Evolutionary conservation across 2,329 filamentous ascomycete genomes (phyloP), one percentile per base, ranked within the genome.

Genomic region (Neocatenulostroma microsporum): DNA sequence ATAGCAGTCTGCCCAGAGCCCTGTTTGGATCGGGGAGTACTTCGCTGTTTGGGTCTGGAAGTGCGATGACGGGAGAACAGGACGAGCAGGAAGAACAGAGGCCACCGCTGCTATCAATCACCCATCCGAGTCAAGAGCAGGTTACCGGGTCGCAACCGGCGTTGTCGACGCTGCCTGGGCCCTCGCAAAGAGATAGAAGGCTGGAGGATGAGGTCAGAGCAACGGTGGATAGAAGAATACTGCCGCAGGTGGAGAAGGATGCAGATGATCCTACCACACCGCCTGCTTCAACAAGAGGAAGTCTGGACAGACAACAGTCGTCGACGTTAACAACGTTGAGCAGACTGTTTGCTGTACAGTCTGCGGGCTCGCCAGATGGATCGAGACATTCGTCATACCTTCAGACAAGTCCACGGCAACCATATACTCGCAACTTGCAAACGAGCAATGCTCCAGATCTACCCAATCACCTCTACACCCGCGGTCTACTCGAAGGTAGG

Each of bases 391-490:
- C 62, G 2, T 69, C 66, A 1, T 67, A 67, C 47, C 61, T 52
- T 34, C n/a, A n/a, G n/a, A n/a, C n/a, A n/a, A n/a, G n/a, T n/a
- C n/a, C n/a, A n/a, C n/a, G n/a, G n/a, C n/a, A n/a, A n/a, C n/a
- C n/a, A n/a, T 51, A 49, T 30, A 40, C 35, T 17, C 42, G 46
- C 12, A 43, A 48, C 25, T 20, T 45, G 21, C 45, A 50, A 17
- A 44, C 46, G 2, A 39, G 39, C 25, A 48, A 55, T 14, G 44
- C 48, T 3, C 49, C 54, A 12, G 51, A 54, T 11, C 56, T 75
- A 6, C 64, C 68, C 1, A 63, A 68, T 30, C 72, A 75, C 51
- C 62, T 75, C 20, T 71, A 71, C 44, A 68, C 60, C 11, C 62
- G 68, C 40, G 72, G 72, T 15, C 58, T 75, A 21, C 54, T 73